Conservation (phyloP, 331 rosid species). For the Phaseolus coccineus region DNA sequence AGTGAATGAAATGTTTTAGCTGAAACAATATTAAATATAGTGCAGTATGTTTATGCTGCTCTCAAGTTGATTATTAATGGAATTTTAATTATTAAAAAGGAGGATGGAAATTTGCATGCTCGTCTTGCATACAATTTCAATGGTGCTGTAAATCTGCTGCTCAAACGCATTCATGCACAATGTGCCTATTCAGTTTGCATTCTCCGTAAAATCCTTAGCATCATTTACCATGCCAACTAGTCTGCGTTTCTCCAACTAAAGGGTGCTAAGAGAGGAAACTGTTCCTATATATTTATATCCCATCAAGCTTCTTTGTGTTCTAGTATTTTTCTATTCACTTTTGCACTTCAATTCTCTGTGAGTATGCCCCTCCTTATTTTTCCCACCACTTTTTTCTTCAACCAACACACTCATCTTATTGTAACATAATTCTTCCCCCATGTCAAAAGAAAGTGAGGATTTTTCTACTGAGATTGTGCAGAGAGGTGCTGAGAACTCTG, state of each 20-base stretch:
- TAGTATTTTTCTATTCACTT: slow-evolving; percentile 27
- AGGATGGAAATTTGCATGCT: neutral
- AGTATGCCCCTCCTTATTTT: neutral
- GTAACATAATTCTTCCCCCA: neutral
- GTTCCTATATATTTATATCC: slow-evolving; percentile 33
- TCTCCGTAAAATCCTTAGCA: slow-evolving; percentile 33
- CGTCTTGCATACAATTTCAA: slow-evolving; percentile 45
- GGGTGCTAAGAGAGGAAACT: slow-evolving; percentile 3
- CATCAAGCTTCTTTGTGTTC: slow-evolving; percentile 33
- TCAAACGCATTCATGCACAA: slow-evolving; percentile 61
- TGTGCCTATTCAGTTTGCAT: slow-evolving; percentile 44
- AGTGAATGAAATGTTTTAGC: neutral
- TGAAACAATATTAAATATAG: neutral
- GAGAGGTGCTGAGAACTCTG: slow-evolving; percentile 44
- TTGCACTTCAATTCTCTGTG: slow-evolving; percentile 5
- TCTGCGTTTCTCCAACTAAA: slow-evolving; percentile 25
- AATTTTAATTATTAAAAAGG: neutral
- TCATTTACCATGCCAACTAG: slow-evolving; percentile 36
- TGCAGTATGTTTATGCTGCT: neutral
- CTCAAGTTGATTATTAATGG: neutral
- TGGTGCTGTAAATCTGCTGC: slow-evolving; percentile 54
- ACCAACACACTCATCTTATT: neutral
- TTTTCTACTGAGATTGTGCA: slow-evolving; percentile 59
- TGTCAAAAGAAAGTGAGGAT: slow-evolving; percentile 55
- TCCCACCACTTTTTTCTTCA: neutral